Evolutionary conservation across 768 basidiomycete genomes (phyloP).

Genomic region (Brasilioporus rufonigricans): DNA sequence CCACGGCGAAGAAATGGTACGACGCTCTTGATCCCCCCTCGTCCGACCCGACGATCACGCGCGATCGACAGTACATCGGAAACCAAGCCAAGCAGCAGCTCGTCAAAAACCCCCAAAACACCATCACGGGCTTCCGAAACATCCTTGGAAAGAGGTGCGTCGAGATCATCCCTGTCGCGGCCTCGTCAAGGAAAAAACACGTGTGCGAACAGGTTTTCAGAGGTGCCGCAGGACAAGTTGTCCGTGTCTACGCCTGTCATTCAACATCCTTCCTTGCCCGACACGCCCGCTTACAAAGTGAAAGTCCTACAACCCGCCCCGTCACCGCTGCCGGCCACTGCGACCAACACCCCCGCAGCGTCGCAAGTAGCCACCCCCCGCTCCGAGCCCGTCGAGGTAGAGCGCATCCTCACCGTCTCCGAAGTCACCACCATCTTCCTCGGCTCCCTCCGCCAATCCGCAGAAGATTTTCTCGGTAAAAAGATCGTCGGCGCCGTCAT

Average conservation of each 20-base stretch:
- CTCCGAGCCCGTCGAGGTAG: constrained; percentile 62
- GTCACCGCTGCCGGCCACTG: constrained; percentile 56
- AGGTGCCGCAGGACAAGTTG: constrained; percentile 54
- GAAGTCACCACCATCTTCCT: constrained; percentile 89
- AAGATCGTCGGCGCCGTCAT: constrained; percentile 80
- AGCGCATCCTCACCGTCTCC: constrained; percentile 74
- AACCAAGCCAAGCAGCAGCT: constrained; percentile 93
- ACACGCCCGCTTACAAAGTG: constrained; percentile 82
- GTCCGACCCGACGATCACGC: constrained; percentile 3
- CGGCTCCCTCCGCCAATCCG: constrained; percentile 77
- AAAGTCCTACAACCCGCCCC: constrained; percentile 79
- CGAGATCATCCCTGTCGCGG: not conserved
- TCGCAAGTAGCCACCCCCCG: constrained; percentile 70
- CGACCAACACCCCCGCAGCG: constrained; percentile 58
- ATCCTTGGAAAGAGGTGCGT: constrained; percentile 87
- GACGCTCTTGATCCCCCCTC: constrained; percentile 28
- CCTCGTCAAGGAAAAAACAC: not conserved
- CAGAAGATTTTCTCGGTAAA: constrained; percentile 87
- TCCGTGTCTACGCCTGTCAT: constrained; percentile 68
- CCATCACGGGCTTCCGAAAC: constrained; percentile 93
- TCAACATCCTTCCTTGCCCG: constrained; percentile 67
- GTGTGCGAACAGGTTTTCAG: constrained; percentile 58
- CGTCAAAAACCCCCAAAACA: constrained; percentile 92
- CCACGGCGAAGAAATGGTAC: constrained; percentile 84
- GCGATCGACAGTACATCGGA: constrained; percentile 77